A percentile compares a stretch with the other conserved stretches of the same genome.
These are phyloP conservation scores for Phytopythium boreale DNA, from an alignment of 352 stramenopile species.

Conservation along the genomic window DNA sequence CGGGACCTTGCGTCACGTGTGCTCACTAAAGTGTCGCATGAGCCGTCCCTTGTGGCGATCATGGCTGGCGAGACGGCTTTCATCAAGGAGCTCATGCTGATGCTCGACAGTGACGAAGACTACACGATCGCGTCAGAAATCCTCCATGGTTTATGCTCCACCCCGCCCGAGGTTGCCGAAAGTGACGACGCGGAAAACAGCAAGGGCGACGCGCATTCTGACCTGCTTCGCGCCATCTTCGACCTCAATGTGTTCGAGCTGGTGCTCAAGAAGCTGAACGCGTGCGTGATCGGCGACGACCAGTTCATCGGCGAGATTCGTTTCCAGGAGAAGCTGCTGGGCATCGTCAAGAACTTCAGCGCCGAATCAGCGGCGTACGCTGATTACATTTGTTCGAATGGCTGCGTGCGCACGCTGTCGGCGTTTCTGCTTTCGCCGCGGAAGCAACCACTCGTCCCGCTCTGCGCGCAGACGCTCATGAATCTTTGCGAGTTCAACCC, in stretches of 20 bases:
- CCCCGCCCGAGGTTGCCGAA: slow-evolving; percentile 22
- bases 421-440: slow-evolving; percentile 61
- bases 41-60: slow-evolving; percentile 50
- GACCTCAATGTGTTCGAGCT: slow-evolving; percentile 63
- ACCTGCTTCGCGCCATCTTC: slow-evolving; percentile 54
- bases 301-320: slow-evolving; percentile 78
- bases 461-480: slow-evolving; percentile 71
- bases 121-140: slow-evolving; percentile 73
- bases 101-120: slow-evolving; percentile 73
- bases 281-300: slow-evolving; percentile 55
- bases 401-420: slow-evolving; percentile 49
- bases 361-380: slow-evolving; percentile 48
- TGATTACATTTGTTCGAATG: slow-evolving; percentile 55
- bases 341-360: slow-evolving; percentile 77
- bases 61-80: slow-evolving; percentile 55
- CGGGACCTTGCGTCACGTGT: slow-evolving; percentile 75
- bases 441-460: slow-evolving; percentile 61
- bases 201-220: slow-evolving; percentile 23
- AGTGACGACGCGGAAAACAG: neutral
- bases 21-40: slow-evolving; percentile 57
- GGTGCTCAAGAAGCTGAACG: slow-evolving; percentile 68
- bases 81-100: slow-evolving; percentile 66
- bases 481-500: slow-evolving; percentile 75
- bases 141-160: slow-evolving; percentile 61
- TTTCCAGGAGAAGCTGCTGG: slow-evolving; percentile 72